phyloP scores from a whole-genome alignment of 208 protist species.

The Angomonas ambiguus region DNA sequence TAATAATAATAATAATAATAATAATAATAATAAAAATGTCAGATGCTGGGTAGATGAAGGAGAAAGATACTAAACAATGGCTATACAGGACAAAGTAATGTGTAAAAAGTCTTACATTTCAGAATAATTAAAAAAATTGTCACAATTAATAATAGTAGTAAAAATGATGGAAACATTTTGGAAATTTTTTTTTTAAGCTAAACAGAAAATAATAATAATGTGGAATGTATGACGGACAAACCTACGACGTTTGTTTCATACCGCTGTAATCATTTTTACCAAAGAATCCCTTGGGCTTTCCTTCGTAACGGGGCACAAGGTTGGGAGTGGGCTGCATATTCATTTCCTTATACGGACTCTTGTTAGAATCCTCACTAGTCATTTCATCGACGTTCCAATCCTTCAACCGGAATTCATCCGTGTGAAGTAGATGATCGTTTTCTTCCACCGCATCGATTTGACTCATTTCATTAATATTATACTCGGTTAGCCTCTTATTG shows the following conservation, averaged over 20 bases:
- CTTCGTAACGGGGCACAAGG: conserved; percentile 79
- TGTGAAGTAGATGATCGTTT: conserved; percentile 63
- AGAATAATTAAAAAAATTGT: too few relatives aligned
- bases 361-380: conserved; percentile 29
- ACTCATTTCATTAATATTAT: conserved; percentile 54
- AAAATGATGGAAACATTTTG: too few relatives aligned
- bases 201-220: not conserved
- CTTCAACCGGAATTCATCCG: conserved; percentile 40
- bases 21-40: not conserved
- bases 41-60: conserved; percentile 3
- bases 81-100: too few relatives aligned
- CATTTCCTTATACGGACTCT: conserved; percentile 87
- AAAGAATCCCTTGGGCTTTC: conserved; percentile 58
- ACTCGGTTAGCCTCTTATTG: conserved; percentile 39
- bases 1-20: conserved; percentile 2
- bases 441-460: conserved; percentile 73
- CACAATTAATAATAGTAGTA: too few relatives aligned
- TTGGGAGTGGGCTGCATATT: conserved; percentile 63
- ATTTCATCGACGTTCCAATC: conserved; percentile 89
- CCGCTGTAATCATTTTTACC: conserved; percentile 82
- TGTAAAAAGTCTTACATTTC: too few relatives aligned
- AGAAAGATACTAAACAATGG: too few relatives aligned
- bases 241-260: conserved; percentile 44
- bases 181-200: too few relatives aligned
- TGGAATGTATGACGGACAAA: not conserved